Evolutionary conservation across 306 rosid genomes (phyloP).

Genomic region (Gillenia trifoliata): DNA sequence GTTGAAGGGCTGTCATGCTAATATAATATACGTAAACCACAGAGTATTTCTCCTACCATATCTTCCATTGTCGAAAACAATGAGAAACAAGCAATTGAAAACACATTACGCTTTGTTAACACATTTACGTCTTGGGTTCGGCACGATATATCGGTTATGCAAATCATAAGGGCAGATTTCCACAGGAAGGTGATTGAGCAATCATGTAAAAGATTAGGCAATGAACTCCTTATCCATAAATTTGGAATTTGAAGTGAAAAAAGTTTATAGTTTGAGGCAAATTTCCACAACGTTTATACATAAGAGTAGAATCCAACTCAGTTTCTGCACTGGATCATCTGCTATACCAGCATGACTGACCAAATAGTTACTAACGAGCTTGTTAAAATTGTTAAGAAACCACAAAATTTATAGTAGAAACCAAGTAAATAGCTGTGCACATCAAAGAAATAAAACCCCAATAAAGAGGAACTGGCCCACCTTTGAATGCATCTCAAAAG

Average conservation of each 20-base stretch:
- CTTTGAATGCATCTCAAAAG: conserved; percentile 59
- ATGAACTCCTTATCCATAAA: not conserved
- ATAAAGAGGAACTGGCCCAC: conserved; percentile 19
- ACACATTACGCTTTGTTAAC: not conserved
- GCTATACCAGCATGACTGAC: not conserved
- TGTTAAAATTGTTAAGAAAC: not conserved
- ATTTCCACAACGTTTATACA: not conserved
- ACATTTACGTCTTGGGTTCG: not conserved
- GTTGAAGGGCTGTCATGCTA: not conserved
- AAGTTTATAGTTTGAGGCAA: not conserved
- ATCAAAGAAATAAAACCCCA: not conserved
- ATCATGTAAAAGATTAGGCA: not conserved
- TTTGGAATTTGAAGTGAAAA: not conserved
- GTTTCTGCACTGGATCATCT: not conserved
- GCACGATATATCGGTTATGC: not conserved
- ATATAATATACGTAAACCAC: not conserved
- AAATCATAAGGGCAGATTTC: not conserved
- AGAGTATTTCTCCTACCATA: not conserved
- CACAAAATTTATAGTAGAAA: not conserved
- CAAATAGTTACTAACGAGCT: not conserved
- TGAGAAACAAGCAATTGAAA: not conserved
- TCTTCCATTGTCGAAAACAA: not conserved
- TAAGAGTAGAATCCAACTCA: not conserved
- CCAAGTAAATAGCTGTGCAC: not conserved
- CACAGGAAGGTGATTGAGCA: not conserved